A percentile compares a stretch with the other conserved stretches of the same genome.
Conservation (phyloP, 768 basidiomycete species). For the Suillus fuscotomentosus region DNA sequence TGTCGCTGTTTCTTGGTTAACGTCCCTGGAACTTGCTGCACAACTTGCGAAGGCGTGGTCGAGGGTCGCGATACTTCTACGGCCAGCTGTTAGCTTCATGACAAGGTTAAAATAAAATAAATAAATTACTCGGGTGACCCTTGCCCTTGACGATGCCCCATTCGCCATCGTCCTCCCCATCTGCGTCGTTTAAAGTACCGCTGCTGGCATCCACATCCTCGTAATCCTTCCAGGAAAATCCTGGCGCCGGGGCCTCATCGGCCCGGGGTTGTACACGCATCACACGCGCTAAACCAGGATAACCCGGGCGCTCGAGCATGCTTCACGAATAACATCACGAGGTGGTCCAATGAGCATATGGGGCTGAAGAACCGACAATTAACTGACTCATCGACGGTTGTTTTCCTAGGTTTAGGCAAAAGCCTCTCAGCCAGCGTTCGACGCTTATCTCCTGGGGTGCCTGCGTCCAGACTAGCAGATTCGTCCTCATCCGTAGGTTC, state of each 20-base stretch:
- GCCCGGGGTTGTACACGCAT: conserved; percentile 62
- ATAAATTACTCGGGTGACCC: conserved; percentile 39
- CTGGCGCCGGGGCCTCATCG: conserved; percentile 58
- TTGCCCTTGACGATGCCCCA: conserved; percentile 77
- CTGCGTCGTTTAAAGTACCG: conserved; percentile 52
- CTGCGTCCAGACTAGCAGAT: conserved; percentile 36
- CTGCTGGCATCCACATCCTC: conserved; percentile 53
- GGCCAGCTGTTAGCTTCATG: conserved; percentile 5
- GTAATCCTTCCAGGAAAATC: conserved; percentile 78
- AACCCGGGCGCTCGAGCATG: conserved; percentile 61
- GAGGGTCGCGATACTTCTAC: conserved; percentile 18
- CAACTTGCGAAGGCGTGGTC: conserved; percentile 10
- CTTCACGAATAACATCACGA: conserved; percentile 34
- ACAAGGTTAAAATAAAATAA: not conserved
- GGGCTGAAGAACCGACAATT: not conserved
- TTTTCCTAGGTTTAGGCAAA: conserved; percentile 63
- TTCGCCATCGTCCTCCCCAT: conserved; percentile 69
- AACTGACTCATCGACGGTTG: conserved; percentile 67
- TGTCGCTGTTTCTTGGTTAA: conserved; percentile 70
- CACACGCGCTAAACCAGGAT: conserved; percentile 57
- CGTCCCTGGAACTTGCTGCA: conserved; percentile 39
- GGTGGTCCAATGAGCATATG: not conserved
- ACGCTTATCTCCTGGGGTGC: conserved; percentile 23
- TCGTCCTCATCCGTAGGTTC: conserved; percentile 29
- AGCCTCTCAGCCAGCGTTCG: conserved; percentile 60